Base-by-base conservation (phyloP, 805 yeast species). In the Tetrapisispora iriomotensis region DNA sequence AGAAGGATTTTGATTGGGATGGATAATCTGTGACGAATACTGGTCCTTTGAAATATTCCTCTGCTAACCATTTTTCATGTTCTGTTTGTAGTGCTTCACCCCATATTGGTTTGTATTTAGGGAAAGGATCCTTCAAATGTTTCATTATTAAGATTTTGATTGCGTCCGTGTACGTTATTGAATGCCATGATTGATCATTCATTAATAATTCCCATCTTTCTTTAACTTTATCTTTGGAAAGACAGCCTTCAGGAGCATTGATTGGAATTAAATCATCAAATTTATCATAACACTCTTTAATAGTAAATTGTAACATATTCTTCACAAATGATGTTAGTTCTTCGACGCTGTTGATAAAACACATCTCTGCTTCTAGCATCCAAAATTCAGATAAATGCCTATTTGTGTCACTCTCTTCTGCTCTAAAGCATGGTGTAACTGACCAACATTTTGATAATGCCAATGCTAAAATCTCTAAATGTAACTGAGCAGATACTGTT, bases 301-400 rank as follows among this genome's bases (percentile, higher is more conserved):
- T 71, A 4, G 77, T 71, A 29, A 56, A 51, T 42, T 77, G 73
- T 27, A 85, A 66, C 94, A 87, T 81, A 1, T 24, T 5, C 32
- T 40, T 31, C 2, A 80, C 74, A 37, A 85, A 71, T 2, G 51
- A 52, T 1, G 90, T 79, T 40, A 92, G 60, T 43, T 80, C 81
- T 3, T 56, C 53, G 6, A 88, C 71, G 12, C 66, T 60, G 5
- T 68, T 67, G 2, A 82, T 61, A 58, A 82, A 83, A 8, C 85
- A 77, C 17, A 86, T 60, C 56, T 92, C 99, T 0, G 87, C 94
- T 60, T 92, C 99, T 2, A 92, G 62, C 96, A 92, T 88, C 96
- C 96, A 92, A 59, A 92, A 92, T 60, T 92, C 99, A 43, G 90
- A 74, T 42, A 92, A 62, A 58, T 92, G 99, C 37, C 98, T 70